Evolutionary conservation across 805 yeast species (phyloP).

Genomic region (Candida awuae): DNA sequence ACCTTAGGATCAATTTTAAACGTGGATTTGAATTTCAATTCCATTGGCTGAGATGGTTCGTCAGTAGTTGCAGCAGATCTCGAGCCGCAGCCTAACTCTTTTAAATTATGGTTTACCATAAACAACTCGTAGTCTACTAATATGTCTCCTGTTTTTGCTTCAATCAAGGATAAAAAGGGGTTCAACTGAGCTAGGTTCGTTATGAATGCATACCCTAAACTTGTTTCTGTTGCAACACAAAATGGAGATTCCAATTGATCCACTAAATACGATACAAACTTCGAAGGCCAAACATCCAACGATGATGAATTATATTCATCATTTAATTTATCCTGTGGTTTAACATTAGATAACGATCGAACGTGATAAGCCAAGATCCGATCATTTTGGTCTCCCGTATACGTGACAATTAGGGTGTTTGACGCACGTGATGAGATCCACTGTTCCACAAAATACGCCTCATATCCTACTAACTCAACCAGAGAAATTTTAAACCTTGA

Average conservation of each 20-base stretch:
- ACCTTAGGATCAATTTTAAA: conserved; percentile 51
- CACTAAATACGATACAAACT: conserved; percentile 52
- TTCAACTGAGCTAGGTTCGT: conserved; percentile 80
- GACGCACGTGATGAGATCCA: conserved; percentile 75
- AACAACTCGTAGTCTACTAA: conserved; percentile 44
- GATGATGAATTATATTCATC: conserved; percentile 29
- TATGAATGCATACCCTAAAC: conserved; percentile 58
- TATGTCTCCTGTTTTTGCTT: conserved; percentile 53
- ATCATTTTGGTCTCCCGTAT: conserved; percentile 76
- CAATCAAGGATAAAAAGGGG: conserved; percentile 53
- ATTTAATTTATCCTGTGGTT: not conserved
- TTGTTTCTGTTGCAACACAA: conserved; percentile 59
- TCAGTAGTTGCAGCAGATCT: conserved; percentile 67
- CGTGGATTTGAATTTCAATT: conserved; percentile 71
- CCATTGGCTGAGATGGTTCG: conserved; percentile 68
- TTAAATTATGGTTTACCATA: conserved; percentile 66
- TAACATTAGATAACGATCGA: not conserved
- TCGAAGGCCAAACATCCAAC: conserved; percentile 35
- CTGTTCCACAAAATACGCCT: conserved; percentile 87
- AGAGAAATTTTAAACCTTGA: not conserved
- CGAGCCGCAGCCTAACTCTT: conserved; percentile 76
- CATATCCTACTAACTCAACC: conserved; percentile 50
- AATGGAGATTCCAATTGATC: conserved; percentile 54
- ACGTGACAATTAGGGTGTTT: conserved; percentile 66
- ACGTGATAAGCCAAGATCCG: conserved; percentile 46